Evolutionary conservation across 495 filamentous ascomycete species (phyloP).

Genomic region (Penicillium steckii): DNA sequence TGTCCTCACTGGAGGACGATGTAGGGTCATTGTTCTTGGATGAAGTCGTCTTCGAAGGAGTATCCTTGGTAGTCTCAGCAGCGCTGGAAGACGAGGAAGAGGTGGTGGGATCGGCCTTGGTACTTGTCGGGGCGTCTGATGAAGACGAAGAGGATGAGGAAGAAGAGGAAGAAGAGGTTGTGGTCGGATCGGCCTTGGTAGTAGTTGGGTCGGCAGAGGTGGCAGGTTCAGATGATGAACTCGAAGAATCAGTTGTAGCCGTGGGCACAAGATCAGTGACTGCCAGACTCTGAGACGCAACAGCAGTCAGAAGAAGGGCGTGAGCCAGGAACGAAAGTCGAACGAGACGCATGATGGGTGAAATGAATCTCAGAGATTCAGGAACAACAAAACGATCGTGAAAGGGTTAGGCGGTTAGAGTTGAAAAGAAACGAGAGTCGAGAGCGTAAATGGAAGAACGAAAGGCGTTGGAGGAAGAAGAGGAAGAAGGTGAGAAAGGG

Average conservation of each 20-base stretch:
- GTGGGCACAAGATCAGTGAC: constrained; percentile 20
- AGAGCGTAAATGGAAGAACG: constrained; percentile 12
- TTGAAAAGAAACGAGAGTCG: constrained; percentile 1
- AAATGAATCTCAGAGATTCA: not conserved
- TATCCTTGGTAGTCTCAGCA: constrained; percentile 11
- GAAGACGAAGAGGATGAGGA: constrained; percentile 7
- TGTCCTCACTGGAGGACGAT: constrained; percentile 2
- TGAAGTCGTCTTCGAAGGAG: constrained; percentile 14
- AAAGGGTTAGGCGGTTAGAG: not conserved
- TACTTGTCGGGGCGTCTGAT: constrained; percentile 12
- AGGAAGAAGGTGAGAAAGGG: constrained; percentile 13
- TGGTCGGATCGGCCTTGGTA: too few relatives aligned
- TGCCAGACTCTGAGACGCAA: constrained; percentile 34
- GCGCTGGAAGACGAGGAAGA: constrained; percentile 5
- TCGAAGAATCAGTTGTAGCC: constrained; percentile 18
- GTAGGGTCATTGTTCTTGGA: constrained; percentile 7
- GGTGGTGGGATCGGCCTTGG: constrained; percentile 14
- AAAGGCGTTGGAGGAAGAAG: constrained; percentile 19
- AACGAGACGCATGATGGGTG: constrained; percentile 37
- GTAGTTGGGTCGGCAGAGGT: constrained; percentile 20
- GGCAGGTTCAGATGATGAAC: constrained; percentile 17
- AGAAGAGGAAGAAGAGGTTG: constrained; percentile 7
- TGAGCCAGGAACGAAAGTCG: constrained; percentile 37
- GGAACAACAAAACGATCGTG: constrained; percentile 17
- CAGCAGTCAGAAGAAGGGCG: constrained; percentile 38